phyloP scores from a whole-genome alignment of 2,329 filamentous ascomycete species.

The Pyrenophora graminea region DNA sequence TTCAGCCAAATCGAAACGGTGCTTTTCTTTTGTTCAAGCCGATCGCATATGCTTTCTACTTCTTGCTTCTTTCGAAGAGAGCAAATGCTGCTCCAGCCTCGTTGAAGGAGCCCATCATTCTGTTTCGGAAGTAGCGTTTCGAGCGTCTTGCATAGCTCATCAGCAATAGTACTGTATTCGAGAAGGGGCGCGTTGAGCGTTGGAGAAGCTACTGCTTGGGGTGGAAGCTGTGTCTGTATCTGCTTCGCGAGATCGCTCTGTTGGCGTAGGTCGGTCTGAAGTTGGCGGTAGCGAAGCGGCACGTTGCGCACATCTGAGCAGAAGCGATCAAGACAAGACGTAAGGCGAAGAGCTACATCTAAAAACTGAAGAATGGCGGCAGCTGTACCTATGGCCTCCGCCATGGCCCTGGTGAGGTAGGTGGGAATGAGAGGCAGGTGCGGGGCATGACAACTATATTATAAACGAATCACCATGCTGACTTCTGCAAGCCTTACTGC shows the following conservation, averaged over 20 bases:
- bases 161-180: background rate
- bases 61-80: background rate
- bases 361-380: background rate
- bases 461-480: no score
- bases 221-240: background rate
- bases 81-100: background rate
- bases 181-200: background rate
- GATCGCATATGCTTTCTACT: background rate
- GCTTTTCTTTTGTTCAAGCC: background rate
- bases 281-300: background rate
- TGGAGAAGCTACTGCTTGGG: background rate
- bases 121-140: background rate
- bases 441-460: no score
- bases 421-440: rapidly evolving
- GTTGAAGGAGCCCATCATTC: background rate
- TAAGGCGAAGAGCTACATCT: background rate
- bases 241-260: background rate
- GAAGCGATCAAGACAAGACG: background rate
- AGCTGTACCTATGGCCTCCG: background rate
- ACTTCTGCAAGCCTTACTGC: no score
- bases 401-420: background rate
- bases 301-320: background rate
- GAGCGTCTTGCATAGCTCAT: background rate
- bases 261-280: background rate
- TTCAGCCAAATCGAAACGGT: background rate